Evolutionary conservation across 768 basidiomycete species (phyloP).

Genomic region (Phlegmacium glaucopus): DNA sequence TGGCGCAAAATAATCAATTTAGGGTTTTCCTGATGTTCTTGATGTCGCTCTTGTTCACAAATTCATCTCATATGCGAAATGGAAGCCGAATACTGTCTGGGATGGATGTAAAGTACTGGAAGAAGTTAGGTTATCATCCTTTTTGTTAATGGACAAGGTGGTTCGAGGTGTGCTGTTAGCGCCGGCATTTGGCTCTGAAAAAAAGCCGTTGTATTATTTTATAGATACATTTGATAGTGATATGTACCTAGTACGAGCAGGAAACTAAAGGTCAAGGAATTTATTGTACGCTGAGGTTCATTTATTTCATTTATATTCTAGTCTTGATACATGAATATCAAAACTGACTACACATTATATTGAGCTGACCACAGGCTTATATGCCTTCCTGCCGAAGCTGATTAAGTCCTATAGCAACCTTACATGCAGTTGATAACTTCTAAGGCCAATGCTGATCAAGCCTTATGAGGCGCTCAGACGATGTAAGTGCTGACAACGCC

Average conservation of each 20-base stretch:
- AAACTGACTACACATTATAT: not conserved
- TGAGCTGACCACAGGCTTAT: not conserved
- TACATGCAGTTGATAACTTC: not conserved
- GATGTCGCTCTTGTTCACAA: conserved; percentile 4
- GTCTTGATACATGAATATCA: not conserved
- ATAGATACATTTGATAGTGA: conserved; percentile 2
- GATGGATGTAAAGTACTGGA: not conserved
- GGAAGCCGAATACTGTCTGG: not conserved
- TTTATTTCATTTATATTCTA: not conserved
- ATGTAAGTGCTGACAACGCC: not conserved
- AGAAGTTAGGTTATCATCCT: not conserved
- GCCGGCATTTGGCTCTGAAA: not conserved
- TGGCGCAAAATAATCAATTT: no score
- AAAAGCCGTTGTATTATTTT: not conserved
- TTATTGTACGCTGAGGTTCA: not conserved
- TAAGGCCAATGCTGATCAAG: not conserved
- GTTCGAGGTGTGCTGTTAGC: not conserved
- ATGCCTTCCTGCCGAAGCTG: not conserved
- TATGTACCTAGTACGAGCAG: conserved; percentile 1
- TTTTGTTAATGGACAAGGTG: not conserved
- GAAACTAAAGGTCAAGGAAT: not conserved
- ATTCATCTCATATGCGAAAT: not conserved
- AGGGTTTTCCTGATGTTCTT: no score
- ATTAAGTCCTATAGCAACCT: not conserved
- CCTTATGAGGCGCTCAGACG: not conserved